Percentiles rank a stretch among this genome's conserved stretches.
These are phyloP conservation scores for Boehmeria nivea DNA, from an alignment of 306 rosid species.

Conservation along the genomic window DNA sequence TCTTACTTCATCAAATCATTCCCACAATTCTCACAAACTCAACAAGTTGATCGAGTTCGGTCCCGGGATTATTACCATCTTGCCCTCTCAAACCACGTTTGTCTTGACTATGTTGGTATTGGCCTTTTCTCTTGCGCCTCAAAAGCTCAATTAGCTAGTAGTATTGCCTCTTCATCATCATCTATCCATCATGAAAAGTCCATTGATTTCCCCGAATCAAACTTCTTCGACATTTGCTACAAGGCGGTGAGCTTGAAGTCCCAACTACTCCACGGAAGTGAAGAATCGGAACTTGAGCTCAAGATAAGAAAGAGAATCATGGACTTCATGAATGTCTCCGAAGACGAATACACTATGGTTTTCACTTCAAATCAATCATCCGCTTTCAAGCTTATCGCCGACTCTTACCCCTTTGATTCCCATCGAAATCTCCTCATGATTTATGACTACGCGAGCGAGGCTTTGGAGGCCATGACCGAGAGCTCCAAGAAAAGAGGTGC, in stretches of 20 bases:
- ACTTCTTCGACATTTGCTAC: slow-evolving; percentile 48
- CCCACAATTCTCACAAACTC: slow-evolving; percentile 38
- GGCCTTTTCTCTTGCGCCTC: slow-evolving; percentile 76
- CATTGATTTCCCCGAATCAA: slow-evolving; percentile 19
- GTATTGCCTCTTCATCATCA: slow-evolving; percentile 27
- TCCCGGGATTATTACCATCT: slow-evolving; percentile 59
- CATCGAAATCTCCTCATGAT: slow-evolving; percentile 62
- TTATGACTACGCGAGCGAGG: slow-evolving; percentile 63
- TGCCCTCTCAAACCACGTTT: slow-evolving; percentile 45
- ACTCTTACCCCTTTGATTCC: slow-evolving; percentile 60
- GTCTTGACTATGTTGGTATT: slow-evolving; percentile 69
- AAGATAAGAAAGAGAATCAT: slow-evolving; percentile 50
- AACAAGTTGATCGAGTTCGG: slow-evolving; percentile 47
- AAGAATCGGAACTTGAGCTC: slow-evolving; percentile 55
- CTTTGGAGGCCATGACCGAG: slow-evolving; percentile 53
- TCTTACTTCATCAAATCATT: slow-evolving; percentile 45
- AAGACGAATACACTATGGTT: slow-evolving; percentile 56
- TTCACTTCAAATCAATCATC: slow-evolving; percentile 72
- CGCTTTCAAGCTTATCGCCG: slow-evolving; percentile 65
- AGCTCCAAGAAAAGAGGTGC: slow-evolving; percentile 61
- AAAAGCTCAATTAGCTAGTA: slow-evolving; percentile 14
- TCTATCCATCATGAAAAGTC: slow-evolving; percentile 20
- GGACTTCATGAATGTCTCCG: slow-evolving; percentile 72
- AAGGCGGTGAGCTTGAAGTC: slow-evolving; percentile 56
- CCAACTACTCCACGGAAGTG: slow-evolving; percentile 41